These are phyloP conservation scores for Triadica sebifera DNA, from an alignment of 345 rosid genomes.

Conservation along the genomic window DNA sequence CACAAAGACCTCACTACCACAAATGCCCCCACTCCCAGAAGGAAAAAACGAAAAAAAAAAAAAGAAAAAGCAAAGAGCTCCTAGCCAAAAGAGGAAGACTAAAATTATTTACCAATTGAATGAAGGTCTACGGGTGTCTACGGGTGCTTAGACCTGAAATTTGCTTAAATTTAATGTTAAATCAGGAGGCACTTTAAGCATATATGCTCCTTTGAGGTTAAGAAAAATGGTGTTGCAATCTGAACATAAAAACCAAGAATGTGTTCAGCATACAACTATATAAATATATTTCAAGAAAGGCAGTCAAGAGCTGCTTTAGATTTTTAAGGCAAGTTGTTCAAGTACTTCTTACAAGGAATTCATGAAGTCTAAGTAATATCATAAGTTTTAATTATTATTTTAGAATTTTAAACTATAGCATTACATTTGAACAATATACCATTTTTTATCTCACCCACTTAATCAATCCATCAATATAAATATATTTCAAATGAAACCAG, in stretches of 20 bases:
- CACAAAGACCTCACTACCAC: background rate
- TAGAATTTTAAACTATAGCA: background rate
- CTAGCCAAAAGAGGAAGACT: background rate
- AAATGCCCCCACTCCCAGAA: background rate
- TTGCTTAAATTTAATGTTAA: background rate
- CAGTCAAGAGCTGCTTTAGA: background rate
- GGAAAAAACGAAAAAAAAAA: background rate
- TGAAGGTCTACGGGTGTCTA: background rate
- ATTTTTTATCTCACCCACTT: background rate
- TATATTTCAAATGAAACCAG: background rate
- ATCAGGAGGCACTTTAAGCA: background rate
- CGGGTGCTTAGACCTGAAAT: background rate
- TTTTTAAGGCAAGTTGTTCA: background rate
- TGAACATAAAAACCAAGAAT: background rate
- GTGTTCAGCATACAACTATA: constrained; percentile 3
- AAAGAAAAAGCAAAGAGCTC: background rate
- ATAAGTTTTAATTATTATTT: background rate
- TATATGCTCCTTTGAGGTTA: background rate
- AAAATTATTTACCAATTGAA: background rate
- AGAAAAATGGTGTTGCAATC: background rate
- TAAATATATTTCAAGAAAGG: background rate
- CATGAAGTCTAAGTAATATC: background rate
- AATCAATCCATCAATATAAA: background rate
- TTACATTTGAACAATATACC: background rate
- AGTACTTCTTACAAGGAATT: background rate